Percentiles rank a stretch among this genome's conserved stretches.
Evolutionary conservation across 139 green algal genomes (phyloP).

Genomic region (Closterium sp.): DNA sequence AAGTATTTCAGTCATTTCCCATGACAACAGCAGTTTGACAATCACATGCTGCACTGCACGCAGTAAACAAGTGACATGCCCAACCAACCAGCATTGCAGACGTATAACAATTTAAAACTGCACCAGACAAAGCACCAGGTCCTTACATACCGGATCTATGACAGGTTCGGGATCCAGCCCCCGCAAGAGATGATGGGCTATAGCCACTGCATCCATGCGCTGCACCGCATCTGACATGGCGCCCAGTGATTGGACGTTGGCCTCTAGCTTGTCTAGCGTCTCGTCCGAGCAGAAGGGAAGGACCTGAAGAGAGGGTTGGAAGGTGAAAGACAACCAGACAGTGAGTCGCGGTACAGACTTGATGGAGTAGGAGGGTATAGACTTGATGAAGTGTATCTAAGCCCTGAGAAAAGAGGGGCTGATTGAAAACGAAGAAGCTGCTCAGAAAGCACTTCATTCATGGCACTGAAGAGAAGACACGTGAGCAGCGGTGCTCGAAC

Average conservation of each 20-base stretch:
- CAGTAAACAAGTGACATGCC: not conserved
- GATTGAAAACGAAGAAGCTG: not conserved
- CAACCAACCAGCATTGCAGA: not conserved
- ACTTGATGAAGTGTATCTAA: too few relatives aligned
- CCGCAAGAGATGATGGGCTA: not conserved
- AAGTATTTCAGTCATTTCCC: too few relatives aligned
- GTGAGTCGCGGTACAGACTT: too few relatives aligned
- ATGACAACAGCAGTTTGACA: not conserved
- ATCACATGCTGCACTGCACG: not conserved
- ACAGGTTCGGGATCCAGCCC: not conserved
- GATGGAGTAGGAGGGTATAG: too few relatives aligned
- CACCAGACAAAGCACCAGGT: not conserved
- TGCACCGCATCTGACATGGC: constrained; percentile 31
- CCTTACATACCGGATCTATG: not conserved
- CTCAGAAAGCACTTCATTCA: not conserved
- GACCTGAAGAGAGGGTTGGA: constrained; percentile 13
- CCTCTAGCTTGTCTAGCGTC: constrained; percentile 36
- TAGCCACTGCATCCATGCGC: not conserved
- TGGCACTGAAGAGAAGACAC: not conserved
- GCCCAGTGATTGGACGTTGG: constrained; percentile 34
- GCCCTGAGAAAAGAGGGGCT: too few relatives aligned
- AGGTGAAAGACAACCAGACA: too few relatives aligned
- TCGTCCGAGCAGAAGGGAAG: constrained; percentile 50
- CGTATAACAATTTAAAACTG: not conserved
- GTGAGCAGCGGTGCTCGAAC: too few relatives aligned